Conservation (phyloP, 2,329 filamentous ascomycete genomes). For the Huntiella abstrusa region DNA sequence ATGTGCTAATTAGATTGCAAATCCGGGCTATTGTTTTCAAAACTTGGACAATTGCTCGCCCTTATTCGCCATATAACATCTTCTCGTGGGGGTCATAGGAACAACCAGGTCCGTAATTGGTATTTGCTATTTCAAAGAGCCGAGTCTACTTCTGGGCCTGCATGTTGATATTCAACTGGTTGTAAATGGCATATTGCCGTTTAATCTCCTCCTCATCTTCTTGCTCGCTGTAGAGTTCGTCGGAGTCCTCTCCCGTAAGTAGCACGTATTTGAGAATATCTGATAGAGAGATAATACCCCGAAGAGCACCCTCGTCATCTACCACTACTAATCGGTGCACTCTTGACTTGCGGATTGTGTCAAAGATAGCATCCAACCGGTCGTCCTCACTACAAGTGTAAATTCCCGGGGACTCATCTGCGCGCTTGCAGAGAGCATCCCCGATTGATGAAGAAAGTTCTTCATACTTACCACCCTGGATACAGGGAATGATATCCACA, state of each 20-base stretch:
- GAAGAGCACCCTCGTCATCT: constrained; percentile 70
- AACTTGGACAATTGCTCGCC: too few relatives aligned
- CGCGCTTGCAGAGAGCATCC: constrained; percentile 69
- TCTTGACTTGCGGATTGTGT: constrained; percentile 84
- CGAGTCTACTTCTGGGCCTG: constrained; percentile 8
- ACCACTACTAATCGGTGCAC: constrained; percentile 88
- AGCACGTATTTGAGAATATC: constrained; percentile 94
- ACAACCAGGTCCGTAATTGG: too few relatives aligned
- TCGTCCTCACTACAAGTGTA: constrained; percentile 90
- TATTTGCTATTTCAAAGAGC: too few relatives aligned
- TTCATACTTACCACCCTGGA: constrained; percentile 85
- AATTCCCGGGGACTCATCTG: constrained; percentile 86
- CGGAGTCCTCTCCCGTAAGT: constrained; percentile 48
- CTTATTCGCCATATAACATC: too few relatives aligned
- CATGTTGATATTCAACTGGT: constrained; percentile 1
- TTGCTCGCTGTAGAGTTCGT: constrained; percentile 18
- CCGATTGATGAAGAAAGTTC: constrained; percentile 74
- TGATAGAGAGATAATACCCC: constrained; percentile 79
- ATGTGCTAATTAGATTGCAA: too few relatives aligned
- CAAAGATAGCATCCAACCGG: constrained; percentile 85
- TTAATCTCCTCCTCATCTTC: constrained; percentile 12
- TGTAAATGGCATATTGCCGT: constrained; percentile 6
- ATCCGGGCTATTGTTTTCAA: too few relatives aligned
- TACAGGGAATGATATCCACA: constrained; percentile 88
- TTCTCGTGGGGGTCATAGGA: too few relatives aligned